These are phyloP conservation scores for Xylaria telfairii DNA, from an alignment of 495 filamentous ascomycete genomes.

Conservation along the genomic window DNA sequence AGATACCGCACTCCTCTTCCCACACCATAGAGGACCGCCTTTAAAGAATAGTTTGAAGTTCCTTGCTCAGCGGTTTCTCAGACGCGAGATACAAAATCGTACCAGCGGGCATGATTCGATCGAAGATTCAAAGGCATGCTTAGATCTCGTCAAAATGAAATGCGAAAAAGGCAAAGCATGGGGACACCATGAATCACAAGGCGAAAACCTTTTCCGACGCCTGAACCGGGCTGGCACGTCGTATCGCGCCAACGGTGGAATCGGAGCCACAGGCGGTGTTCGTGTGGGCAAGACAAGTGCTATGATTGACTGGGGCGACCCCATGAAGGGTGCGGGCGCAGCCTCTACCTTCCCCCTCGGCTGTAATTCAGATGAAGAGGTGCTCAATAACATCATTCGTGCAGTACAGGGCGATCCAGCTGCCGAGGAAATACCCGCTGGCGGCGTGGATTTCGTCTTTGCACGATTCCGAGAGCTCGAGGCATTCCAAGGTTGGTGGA, in stretches of 20 bases:
- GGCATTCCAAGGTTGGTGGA: slow-evolving; percentile 82
- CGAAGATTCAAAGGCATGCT: slow-evolving; percentile 87
- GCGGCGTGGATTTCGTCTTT: slow-evolving; percentile 88
- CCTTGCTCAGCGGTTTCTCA: slow-evolving; percentile 79
- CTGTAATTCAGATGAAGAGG: slow-evolving; percentile 75
- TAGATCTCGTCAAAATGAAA: slow-evolving; percentile 93
- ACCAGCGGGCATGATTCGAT: slow-evolving; percentile 80
- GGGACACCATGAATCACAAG: slow-evolving; percentile 74
- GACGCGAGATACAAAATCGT: slow-evolving; percentile 79
- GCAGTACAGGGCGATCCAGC: slow-evolving; percentile 72
- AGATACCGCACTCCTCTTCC: slow-evolving; percentile 86
- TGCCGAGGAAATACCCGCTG: slow-evolving; percentile 65
- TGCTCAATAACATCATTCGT: slow-evolving; percentile 70
- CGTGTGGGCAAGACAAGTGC: slow-evolving; percentile 72
- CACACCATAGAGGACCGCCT: slow-evolving; percentile 55
- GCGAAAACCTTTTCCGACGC: slow-evolving; percentile 87
- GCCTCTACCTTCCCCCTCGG: slow-evolving; percentile 74
- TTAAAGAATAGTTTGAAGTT: slow-evolving; percentile 80
- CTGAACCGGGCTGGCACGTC: slow-evolving; percentile 63
- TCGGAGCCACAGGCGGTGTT: slow-evolving; percentile 50
- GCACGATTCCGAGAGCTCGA: slow-evolving; percentile 87
- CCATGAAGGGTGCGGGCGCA: slow-evolving; percentile 72
- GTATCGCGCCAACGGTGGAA: slow-evolving; percentile 60
- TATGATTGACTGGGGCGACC: slow-evolving; percentile 87
- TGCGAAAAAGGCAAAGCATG: slow-evolving; percentile 88